Base-by-base conservation (phyloP, 805 yeast genomes). In the Zygosaccharomyces kombuchaensis region DNA sequence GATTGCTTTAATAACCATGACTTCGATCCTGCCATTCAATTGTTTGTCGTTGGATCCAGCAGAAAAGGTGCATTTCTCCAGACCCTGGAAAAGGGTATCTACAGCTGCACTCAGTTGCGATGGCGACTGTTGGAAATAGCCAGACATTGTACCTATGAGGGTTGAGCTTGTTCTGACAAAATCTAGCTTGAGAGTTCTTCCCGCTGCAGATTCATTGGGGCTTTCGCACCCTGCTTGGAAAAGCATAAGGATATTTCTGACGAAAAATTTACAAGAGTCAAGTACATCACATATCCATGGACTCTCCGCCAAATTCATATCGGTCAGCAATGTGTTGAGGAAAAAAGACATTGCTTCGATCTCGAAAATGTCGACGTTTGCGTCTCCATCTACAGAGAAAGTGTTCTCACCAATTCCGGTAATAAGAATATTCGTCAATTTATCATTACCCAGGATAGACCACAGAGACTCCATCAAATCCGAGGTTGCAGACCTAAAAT, bases 401-500 rank as follows among this genome's bases (percentile, higher is more conserved):
- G 54, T 44, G 8, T 40, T 45, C 17, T 49, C 49, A 14, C 65
- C 65, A 16, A 63, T 49, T 32, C 66, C 60, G 12, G 52, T 36
- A 8, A 63, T 58, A 7, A 65, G 45, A 22, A 60, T 51, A 40
- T 60, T 57, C 2, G 69, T 64, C 46, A 65, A 50, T 38, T 63
- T 57, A 36, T 57, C 59, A 43, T 65, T 61, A 31, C 85, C 87
- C 30, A 87, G 70, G 4, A 86, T 69, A 0, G 88, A 77, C 68
- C 83, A 87, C 1, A 83, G 65, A 0, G 79, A 71, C 44, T 88
- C 93, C 52, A 87, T 77, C 31, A 90, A 71, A 54, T 93, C 98
- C 1, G 83, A 76, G 8, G 84, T 83, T 50, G 84, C 91, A 26
- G 78, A 68, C 54, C 97, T 74, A 63, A 80, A 91, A 21, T 79